These are phyloP conservation scores for Aureobasidium zeae DNA, from an alignment of 2,329 filamentous ascomycete genomes.

Conservation along the genomic window DNA sequence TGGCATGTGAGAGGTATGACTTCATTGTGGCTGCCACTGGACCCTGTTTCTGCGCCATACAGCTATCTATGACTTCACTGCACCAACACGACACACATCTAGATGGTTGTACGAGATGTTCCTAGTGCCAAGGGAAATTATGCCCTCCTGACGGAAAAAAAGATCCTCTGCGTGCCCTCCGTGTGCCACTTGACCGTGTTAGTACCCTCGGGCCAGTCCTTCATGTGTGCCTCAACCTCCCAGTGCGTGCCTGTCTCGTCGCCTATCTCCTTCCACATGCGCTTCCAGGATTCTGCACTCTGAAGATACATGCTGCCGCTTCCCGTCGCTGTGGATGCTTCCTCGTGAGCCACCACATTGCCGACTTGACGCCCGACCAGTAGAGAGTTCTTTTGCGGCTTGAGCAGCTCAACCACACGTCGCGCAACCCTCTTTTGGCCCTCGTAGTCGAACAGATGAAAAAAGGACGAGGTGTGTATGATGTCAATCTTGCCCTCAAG, in stretches of 20 bases:
- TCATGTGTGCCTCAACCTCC: slow-evolving; percentile 26
- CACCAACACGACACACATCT: not conserved
- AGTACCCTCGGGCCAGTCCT: slow-evolving; percentile 8
- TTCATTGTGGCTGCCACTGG: slow-evolving; percentile 4
- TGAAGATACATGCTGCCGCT: slow-evolving; percentile 28
- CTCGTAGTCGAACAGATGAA: slow-evolving; percentile 37
- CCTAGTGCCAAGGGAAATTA: too few species aligned
- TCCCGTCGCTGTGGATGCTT: slow-evolving; percentile 7
- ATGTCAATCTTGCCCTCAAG: slow-evolving; percentile 35
- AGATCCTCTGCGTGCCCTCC: slow-evolving; percentile 13
- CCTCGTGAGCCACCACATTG: slow-evolving; percentile 21
- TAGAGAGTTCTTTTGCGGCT: slow-evolving; percentile 27
- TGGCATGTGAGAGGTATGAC: slow-evolving; percentile 11
- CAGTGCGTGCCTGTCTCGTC: slow-evolving; percentile 31
- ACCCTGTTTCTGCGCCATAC: slow-evolving; percentile 7
- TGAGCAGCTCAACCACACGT: slow-evolving; percentile 27
- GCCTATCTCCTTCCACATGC: slow-evolving; percentile 33
- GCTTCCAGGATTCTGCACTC: slow-evolving; percentile 29
- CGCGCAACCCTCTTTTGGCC: slow-evolving; percentile 32
- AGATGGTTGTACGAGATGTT: too few species aligned
- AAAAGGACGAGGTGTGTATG: slow-evolving; percentile 34
- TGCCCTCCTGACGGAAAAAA: slow-evolving; percentile 12
- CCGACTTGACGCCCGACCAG: slow-evolving; percentile 34
- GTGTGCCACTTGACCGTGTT: slow-evolving; percentile 7
- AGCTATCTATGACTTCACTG: slow-evolving; percentile 15